These are phyloP conservation scores for Cubamyces lactineus DNA, from an alignment of 768 basidiomycete genomes.

Conservation along the genomic window DNA sequence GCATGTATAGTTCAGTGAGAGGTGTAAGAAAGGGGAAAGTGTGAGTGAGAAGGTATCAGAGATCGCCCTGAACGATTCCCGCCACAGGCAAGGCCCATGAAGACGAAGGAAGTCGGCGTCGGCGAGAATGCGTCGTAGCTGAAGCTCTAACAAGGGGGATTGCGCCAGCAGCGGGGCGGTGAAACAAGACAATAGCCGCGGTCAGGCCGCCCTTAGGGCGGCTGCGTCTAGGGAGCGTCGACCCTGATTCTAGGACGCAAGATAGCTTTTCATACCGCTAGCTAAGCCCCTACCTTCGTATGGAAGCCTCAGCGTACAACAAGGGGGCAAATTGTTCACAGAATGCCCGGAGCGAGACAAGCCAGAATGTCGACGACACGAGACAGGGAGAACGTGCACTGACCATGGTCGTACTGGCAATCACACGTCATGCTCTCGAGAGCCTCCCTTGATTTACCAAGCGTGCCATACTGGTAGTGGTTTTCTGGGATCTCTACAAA, in stretches of 20 bases:
- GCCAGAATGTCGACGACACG: neutral
- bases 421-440: constrained; percentile 97
- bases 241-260: neutral
- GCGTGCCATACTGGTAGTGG: constrained; percentile 83
- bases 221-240: neutral
- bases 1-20: neutral
- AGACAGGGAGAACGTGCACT: constrained; percentile 41
- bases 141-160: too few relatives aligned
- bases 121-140: too few relatives aligned
- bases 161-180: neutral
- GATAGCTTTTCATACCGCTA: too few relatives aligned
- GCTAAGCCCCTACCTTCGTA: too few relatives aligned
- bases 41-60: neutral
- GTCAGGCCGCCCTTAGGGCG: constrained; percentile 1
- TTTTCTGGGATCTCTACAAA: constrained; percentile 78
- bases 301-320: too few relatives aligned
- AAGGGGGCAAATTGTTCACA: neutral
- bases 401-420: constrained; percentile 82
- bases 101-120: too few relatives aligned
- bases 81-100: too few relatives aligned
- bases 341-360: neutral
- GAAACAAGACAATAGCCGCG: neutral
- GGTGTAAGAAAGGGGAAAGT: constrained; percentile 20
- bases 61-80: neutral
- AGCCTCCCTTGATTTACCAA: constrained; percentile 87